Conservation (phyloP, 805 yeast genomes). For the Wilhelminamyces savonicus region DNA sequence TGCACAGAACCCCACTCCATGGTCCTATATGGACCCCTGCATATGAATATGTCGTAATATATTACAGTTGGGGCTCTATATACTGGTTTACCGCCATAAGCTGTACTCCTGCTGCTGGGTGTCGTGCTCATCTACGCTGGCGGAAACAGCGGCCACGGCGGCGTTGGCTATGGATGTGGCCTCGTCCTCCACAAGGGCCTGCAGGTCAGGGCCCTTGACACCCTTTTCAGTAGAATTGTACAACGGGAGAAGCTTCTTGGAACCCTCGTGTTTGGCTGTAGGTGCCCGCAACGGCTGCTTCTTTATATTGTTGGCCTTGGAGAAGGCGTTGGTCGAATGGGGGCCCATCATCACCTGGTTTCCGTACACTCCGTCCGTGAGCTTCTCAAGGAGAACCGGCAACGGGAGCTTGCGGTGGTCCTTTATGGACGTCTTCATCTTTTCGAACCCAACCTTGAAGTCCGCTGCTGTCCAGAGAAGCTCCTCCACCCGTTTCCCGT, state of each 20-base stretch:
- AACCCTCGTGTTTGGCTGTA: background rate
- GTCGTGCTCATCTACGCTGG: slow-evolving; percentile 19
- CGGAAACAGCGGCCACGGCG: slow-evolving; percentile 31
- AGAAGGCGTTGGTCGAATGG: no score
- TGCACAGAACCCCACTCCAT: no score
- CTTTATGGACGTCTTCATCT: slow-evolving; percentile 46
- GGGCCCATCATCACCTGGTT: no score
- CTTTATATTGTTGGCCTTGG: no score
- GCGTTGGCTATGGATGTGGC: slow-evolving; percentile 31
- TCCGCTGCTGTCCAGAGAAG: slow-evolving; percentile 56
- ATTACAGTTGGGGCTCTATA: no score
- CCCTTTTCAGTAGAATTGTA: no score
- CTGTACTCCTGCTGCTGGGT: slow-evolving; percentile 30
- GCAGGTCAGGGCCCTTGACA: slow-evolving; percentile 3
- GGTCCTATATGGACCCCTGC: no score
- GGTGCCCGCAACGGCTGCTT: no score
- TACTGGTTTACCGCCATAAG: slow-evolving; percentile 29
- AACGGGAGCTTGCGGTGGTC: slow-evolving; percentile 24
- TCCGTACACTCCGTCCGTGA: slow-evolving; percentile 6
- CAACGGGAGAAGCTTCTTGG: background rate
- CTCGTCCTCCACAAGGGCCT: slow-evolving; percentile 15
- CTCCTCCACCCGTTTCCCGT: slow-evolving; percentile 3
- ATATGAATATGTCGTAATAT: no score
- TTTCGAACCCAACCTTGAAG: slow-evolving; percentile 55
- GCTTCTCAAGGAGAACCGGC: slow-evolving; percentile 7